Percentiles rank a stretch among this genome's conserved stretches.
phyloP scores from a whole-genome alignment of 2,329 filamentous ascomycete species.

The Nemania abortiva region DNA sequence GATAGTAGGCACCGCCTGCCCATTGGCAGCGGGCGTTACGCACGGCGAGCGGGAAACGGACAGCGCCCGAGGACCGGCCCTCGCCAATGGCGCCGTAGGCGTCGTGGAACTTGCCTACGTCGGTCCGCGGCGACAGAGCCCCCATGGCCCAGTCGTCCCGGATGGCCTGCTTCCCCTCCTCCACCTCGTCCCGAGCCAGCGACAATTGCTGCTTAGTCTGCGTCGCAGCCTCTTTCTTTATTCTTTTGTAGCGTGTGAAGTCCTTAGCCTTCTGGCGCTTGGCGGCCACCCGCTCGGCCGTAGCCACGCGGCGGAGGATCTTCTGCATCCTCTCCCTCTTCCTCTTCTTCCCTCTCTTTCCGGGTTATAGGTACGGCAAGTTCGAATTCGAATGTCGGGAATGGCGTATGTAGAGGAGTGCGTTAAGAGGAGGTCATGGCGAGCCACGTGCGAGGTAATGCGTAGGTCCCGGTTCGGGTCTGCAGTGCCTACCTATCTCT shows the following conservation, averaged over 20 bases:
- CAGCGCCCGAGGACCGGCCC: slow-evolving; percentile 46
- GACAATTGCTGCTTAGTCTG: slow-evolving; percentile 47
- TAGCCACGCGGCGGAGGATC: slow-evolving; percentile 52
- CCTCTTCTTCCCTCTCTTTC: neutral
- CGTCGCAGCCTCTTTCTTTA: slow-evolving; percentile 42
- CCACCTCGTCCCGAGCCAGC: slow-evolving; percentile 52
- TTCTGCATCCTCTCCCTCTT: slow-evolving; percentile 48
- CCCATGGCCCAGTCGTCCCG: slow-evolving; percentile 84
- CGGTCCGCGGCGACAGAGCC: slow-evolving; percentile 79
- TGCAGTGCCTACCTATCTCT: neutral
- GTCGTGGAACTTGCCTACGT: slow-evolving; percentile 70
- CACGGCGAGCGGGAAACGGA: slow-evolving; percentile 49
- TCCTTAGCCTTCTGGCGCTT: slow-evolving; percentile 51
- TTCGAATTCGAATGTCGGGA: neutral
- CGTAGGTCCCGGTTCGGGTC: neutral
- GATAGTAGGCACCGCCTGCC: slow-evolving; percentile 66
- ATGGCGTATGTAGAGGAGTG: neutral
- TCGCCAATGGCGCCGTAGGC: slow-evolving; percentile 69
- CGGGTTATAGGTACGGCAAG: neutral
- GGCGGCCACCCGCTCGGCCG: slow-evolving; percentile 54
- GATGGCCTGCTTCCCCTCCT: slow-evolving; percentile 66
- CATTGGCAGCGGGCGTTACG: slow-evolving; percentile 58
- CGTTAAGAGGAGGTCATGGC: slow-evolving; percentile 27
- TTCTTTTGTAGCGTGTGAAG: slow-evolving; percentile 40
- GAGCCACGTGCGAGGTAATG: slow-evolving; percentile 11